These are phyloP conservation scores for Amphicarpaea edgeworthii DNA, from an alignment of 306 rosid genomes.

Conservation along the genomic window DNA sequence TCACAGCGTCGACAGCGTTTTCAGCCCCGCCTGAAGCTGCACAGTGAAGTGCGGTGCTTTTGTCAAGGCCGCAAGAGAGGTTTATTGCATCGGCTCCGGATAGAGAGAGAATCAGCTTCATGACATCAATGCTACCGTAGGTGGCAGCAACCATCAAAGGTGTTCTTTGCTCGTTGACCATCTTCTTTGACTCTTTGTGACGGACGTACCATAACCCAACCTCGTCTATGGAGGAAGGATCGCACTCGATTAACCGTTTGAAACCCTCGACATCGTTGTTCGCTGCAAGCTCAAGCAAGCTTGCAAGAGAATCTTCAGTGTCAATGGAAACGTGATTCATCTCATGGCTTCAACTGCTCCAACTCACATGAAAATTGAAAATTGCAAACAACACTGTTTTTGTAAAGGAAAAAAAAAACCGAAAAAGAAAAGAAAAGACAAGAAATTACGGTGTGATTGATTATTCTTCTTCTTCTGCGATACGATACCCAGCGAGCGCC, in stretches of 20 bases:
- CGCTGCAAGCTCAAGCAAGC: slow-evolving; percentile 90
- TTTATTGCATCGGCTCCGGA: slow-evolving; percentile 73
- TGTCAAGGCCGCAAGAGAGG: slow-evolving; percentile 68
- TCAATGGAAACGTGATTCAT: slow-evolving; percentile 83
- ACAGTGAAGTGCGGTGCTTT: slow-evolving; percentile 95
- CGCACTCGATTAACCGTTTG: slow-evolving; percentile 66
- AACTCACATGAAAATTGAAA: slow-evolving; percentile 65
- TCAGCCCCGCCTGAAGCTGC: slow-evolving; percentile 93
- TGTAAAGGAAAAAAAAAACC: background rate
- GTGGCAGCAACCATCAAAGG: slow-evolving; percentile 97
- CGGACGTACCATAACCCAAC: slow-evolving; percentile 91
- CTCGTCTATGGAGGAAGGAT: slow-evolving; percentile 78
- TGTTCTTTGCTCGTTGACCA: slow-evolving; percentile 82
- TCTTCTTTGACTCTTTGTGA: slow-evolving; percentile 79
- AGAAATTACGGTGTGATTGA: slow-evolving; percentile 39
- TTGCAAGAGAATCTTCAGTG: slow-evolving; percentile 79
- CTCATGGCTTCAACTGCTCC: slow-evolving; percentile 51
- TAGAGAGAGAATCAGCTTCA: slow-evolving; percentile 71
- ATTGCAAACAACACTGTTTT: background rate
- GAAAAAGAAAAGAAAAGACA: too few species aligned
- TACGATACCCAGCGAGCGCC: slow-evolving; percentile 14
- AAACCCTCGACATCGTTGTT: slow-evolving; percentile 79
- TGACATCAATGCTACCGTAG: slow-evolving; percentile 82
- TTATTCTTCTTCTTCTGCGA: slow-evolving; percentile 48
- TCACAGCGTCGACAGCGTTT: slow-evolving; percentile 74